Evolutionary conservation across 2,329 filamentous ascomycete genomes (phyloP).

Genomic region (Plenodomus biglobosus): DNA sequence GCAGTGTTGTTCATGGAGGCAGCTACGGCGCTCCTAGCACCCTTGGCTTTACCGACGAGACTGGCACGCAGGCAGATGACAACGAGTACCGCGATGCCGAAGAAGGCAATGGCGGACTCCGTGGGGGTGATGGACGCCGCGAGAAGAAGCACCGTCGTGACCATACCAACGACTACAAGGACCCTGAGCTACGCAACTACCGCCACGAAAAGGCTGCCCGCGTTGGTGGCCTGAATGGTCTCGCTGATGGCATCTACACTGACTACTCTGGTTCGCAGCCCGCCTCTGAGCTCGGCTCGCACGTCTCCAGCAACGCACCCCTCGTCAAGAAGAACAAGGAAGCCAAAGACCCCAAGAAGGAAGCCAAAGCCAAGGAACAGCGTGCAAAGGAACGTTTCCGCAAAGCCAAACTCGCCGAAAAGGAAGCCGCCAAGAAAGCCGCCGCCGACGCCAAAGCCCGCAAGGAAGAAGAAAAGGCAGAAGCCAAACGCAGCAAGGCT

Average conservation of each 20-base stretch:
- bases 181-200: constrained; percentile 74
- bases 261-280: constrained; percentile 70
- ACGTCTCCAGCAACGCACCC: constrained; percentile 42
- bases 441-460: constrained; percentile 48
- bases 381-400: constrained; percentile 54
- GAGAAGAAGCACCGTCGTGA: constrained; percentile 50
- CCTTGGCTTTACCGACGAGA: constrained; percentile 51
- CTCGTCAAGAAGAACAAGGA: constrained; percentile 49
- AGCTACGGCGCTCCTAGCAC: constrained; percentile 45
- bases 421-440: constrained; percentile 36
- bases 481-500: constrained; percentile 42
- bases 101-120: constrained; percentile 48
- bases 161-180: constrained; percentile 55
- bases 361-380: constrained; percentile 41
- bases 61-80: constrained; percentile 47
- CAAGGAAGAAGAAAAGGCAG: constrained; percentile 45
- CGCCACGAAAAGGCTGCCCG: constrained; percentile 82
- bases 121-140: constrained; percentile 42
- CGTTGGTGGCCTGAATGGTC: constrained; percentile 85
- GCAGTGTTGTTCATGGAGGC: constrained; percentile 72
- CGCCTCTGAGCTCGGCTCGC: constrained; percentile 56
- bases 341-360: constrained; percentile 43
- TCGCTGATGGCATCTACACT: constrained; percentile 76
- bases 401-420: constrained; percentile 49
- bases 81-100: constrained; percentile 47